Base-by-base conservation (phyloP, 2,329 filamentous ascomycete genomes). In the Boeremia exigua region DNA sequence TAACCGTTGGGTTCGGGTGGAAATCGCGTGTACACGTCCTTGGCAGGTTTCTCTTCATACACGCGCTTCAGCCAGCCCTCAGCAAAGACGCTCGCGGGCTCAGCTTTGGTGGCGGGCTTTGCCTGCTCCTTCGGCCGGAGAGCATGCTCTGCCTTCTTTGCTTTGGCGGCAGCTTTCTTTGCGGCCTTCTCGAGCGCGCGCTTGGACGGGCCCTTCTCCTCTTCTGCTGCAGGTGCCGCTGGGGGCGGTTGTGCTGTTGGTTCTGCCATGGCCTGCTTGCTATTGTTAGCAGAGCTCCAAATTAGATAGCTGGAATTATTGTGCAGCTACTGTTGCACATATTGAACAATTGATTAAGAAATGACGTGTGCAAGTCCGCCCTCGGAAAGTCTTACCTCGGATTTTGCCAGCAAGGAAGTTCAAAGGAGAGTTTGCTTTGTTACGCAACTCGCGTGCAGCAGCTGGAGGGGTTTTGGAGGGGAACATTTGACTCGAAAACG, bases 1-100 rank as follows among this genome's bases (percentile, higher is more conserved):
- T 89, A 97, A 50, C 94, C 95, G 75, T 98, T 98, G 43, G 95
- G 95, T 77, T 82, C 80, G 27, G 80, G 80, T 0, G 80, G 80
- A 56, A 82, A 82, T 48, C 80, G 80, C 9, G 80, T 79, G 49
- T 77, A 73, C 33, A 82, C 79, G 11, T 78, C 68, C 27, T 70
- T 61, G 42, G 77, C 78, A 1, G 79, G 76, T 69, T 82, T 81
- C 68, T 82, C 79, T 47, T 79, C 75, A 68, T 82, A 82, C 4
- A 81, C 78, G 32, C 77, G 76, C 66, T 77, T 79, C 14, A 82
- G 70, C 79, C 79, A 82, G 40, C 80, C 80, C 54, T 79, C 77
- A 38, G 76, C 75, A 71, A 82, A 82, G 37, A 80, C 76, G 60
- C 63, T 76, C 27, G 63, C 66, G 28, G 74, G 70, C 15, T 66